These are phyloP conservation scores for Geosiphon pyriformis DNA, from an alignment of 192 early-diverging fungal species.

Conservation along the genomic window DNA sequence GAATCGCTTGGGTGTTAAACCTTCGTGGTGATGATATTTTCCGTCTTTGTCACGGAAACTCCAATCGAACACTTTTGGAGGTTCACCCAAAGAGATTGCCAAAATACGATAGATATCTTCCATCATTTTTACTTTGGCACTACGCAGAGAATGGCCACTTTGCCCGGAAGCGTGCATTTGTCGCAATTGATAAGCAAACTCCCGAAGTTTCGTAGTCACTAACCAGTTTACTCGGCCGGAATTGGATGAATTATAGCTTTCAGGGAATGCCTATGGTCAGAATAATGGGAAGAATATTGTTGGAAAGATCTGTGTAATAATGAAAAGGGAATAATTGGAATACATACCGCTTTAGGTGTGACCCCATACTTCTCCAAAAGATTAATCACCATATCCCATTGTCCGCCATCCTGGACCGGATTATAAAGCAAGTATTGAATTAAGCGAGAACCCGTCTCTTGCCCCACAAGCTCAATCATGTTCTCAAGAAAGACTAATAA, in stretches of 20 bases:
- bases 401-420: conserved; percentile 69
- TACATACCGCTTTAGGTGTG: conserved; percentile 50
- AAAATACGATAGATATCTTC: conserved; percentile 65
- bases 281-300: not conserved
- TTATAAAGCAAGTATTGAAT: conserved; percentile 63
- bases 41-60: conserved; percentile 66
- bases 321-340: not conserved
- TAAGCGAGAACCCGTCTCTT: conserved; percentile 58
- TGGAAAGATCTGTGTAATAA: not conserved
- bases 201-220: conserved; percentile 60
- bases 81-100: conserved; percentile 66
- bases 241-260: conserved; percentile 58
- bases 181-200: conserved; percentile 61
- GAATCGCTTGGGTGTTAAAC: conserved; percentile 58
- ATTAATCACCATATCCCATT: conserved; percentile 78
- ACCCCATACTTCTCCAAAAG: conserved; percentile 72
- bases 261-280: conserved; percentile 43
- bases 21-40: conserved; percentile 48
- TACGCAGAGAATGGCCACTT: conserved; percentile 39
- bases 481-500: conserved; percentile 61
- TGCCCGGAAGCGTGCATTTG: conserved; percentile 40
- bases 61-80: conserved; percentile 65
- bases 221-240: conserved; percentile 55
- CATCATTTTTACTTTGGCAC: conserved; percentile 52
- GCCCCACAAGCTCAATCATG: conserved; percentile 59